Conservation (phyloP, 2,329 filamentous ascomycete genomes). For the Fusarium hainanense region DNA sequence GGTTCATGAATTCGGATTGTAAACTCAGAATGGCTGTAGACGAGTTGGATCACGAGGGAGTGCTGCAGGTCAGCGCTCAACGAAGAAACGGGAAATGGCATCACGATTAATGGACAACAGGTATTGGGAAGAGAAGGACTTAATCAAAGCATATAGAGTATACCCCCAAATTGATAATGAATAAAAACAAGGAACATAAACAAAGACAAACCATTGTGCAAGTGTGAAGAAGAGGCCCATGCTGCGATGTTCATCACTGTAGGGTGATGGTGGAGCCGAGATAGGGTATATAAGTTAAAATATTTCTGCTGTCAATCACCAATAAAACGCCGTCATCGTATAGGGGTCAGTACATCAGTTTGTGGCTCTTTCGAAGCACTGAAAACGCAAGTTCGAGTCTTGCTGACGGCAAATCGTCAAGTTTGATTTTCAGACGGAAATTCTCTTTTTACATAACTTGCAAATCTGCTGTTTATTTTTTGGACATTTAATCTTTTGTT, state of each 20-base stretch:
- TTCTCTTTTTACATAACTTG: neutral
- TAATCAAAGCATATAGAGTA: neutral
- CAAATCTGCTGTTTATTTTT: neutral
- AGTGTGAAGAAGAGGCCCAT: neutral
- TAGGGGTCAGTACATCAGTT: slow-evolving; percentile 45
- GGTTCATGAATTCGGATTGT: neutral
- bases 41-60: rapidly evolving
- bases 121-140: neutral
- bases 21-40: neutral
- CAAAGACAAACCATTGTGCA: neutral
- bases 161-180: neutral
- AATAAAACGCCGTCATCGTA: slow-evolving; percentile 40
- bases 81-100: rapidly evolving
- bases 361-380: slow-evolving; percentile 36
- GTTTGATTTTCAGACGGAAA: neutral
- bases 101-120: neutral
- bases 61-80: neutral
- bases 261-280: neutral
- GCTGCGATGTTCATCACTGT: too few species aligned
- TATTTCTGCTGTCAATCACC: neutral
- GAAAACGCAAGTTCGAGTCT: slow-evolving; percentile 44
- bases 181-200: neutral
- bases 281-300: rapidly evolving
- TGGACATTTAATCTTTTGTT: neutral
- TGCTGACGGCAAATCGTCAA: slow-evolving; percentile 28